These are phyloP conservation scores for Diplosphaera chodatii DNA, from an alignment of 139 green algal species.

Conservation along the genomic window DNA sequence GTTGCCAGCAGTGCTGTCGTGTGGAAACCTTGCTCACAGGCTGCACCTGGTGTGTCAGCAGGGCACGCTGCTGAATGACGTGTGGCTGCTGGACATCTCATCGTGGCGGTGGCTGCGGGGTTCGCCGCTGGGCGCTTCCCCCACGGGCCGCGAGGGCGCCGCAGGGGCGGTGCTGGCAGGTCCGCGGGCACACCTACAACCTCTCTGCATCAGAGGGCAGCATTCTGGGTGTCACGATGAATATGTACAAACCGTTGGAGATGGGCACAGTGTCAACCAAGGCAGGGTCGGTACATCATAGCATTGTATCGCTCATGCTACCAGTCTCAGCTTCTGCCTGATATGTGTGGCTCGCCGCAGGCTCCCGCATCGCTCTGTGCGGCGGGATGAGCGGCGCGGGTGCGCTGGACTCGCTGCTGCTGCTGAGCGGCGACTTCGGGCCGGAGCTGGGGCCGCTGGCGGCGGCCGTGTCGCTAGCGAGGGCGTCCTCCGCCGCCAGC, in stretches of 20 bases:
- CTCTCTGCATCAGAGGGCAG: too few relatives aligned
- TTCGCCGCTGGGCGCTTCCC: neutral
- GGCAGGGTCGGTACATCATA: too few relatives aligned
- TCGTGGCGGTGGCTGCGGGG: neutral
- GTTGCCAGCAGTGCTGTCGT: too few relatives aligned
- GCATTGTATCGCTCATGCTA: too few relatives aligned
- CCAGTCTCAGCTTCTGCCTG: too few relatives aligned
- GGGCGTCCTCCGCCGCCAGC: neutral
- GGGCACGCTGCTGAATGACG: constrained; percentile 22
- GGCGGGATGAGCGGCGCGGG: constrained; percentile 12
- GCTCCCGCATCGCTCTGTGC: constrained; percentile 3
- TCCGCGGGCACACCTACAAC: too few relatives aligned
- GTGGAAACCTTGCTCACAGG: too few relatives aligned
- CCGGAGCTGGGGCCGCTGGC: neutral
- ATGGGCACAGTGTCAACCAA: too few relatives aligned
- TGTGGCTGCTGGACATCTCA: constrained; percentile 6
- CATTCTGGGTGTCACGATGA: too few relatives aligned
- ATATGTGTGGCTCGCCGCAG: too few relatives aligned
- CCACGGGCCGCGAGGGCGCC: constrained; percentile 9
- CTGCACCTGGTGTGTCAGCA: too few relatives aligned
- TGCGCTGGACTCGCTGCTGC: constrained; percentile 14
- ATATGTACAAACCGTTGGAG: too few relatives aligned
- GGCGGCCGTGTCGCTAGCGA: neutral
- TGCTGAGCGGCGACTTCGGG: constrained; percentile 6
- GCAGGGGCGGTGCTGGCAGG: neutral